Percentiles rank a stretch among this genome's conserved stretches.
phyloP scores from a whole-genome alignment of 1,284 basidiomycete species.

The Crocinoboletus sp. region DNA sequence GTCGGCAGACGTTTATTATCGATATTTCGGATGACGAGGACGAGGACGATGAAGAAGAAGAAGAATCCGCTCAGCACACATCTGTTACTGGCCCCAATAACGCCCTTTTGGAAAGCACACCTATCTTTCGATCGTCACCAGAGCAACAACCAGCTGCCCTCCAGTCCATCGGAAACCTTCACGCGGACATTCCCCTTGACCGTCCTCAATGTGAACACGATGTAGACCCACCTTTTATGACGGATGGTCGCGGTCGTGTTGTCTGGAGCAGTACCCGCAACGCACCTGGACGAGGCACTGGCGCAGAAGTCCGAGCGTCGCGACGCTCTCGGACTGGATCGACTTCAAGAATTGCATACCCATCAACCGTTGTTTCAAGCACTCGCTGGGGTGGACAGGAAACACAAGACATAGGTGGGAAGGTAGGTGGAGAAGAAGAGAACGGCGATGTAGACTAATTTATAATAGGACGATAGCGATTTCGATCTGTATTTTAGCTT shows the following conservation, averaged over 20 bases:
- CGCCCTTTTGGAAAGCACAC: not conserved
- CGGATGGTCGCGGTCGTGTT: constrained; percentile 47
- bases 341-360: constrained; percentile 18
- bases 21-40: constrained; percentile 33
- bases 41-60: constrained; percentile 16
- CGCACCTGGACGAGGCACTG: constrained; percentile 18
- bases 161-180: constrained; percentile 2
- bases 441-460: constrained; percentile 13
- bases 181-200: constrained; percentile 3
- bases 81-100: not conserved
- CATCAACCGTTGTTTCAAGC: constrained; percentile 33
- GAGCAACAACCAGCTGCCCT: constrained; percentile 1
- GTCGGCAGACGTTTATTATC: constrained; percentile 26
- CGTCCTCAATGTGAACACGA: constrained; percentile 31
- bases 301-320: constrained; percentile 16
- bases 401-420: constrained; percentile 13
- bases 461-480: not conserved
- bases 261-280: constrained; percentile 49
- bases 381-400: constrained; percentile 34
- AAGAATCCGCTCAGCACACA: constrained; percentile 25
- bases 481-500: constrained; percentile 16
- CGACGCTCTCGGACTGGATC: constrained; percentile 20
- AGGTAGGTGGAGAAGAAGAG: constrained; percentile 16
- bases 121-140: not conserved
- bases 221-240: constrained; percentile 54